Evolutionary conservation across 2,329 filamentous ascomycete species (phyloP).

Genomic region (Erysiphe pulchra): DNA sequence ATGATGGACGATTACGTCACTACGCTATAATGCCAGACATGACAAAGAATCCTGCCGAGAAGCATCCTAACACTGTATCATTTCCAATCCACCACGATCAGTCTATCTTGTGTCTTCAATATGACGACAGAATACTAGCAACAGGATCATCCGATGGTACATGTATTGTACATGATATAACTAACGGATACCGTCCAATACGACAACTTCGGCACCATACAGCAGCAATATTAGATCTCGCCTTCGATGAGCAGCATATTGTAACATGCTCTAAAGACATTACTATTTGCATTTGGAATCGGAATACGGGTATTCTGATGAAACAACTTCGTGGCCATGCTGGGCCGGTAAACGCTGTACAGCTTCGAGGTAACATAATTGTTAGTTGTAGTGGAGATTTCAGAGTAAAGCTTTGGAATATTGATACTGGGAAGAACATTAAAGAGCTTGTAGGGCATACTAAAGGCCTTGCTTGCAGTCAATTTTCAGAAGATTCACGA

Average conservation of each 20-base stretch:
- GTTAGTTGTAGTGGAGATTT: conserved; percentile 90
- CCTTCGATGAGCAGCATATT: conserved; percentile 77
- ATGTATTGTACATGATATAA: conserved; percentile 77
- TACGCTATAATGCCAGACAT: conserved; percentile 23
- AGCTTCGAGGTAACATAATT: conserved; percentile 76
- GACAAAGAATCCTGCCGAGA: conserved; percentile 18
- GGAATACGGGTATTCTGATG: conserved; percentile 46
- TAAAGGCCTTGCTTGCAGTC: conserved; percentile 81
- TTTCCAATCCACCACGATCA: conserved; percentile 55
- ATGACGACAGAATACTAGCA: conserved; percentile 76
- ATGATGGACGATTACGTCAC: conserved; percentile 24
- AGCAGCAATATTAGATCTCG: conserved; percentile 78
- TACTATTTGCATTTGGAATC: conserved; percentile 85
- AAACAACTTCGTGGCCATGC: conserved; percentile 64
- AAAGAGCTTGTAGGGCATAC: conserved; percentile 79
- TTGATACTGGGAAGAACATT: conserved; percentile 65
- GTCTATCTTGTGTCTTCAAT: conserved; percentile 85
- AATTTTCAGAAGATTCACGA: conserved; percentile 86
- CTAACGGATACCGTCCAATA: conserved; percentile 53
- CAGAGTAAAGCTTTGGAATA: conserved; percentile 83
- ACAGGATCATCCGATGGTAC: conserved; percentile 83
- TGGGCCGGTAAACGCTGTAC: conserved; percentile 88
- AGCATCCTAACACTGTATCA: conserved; percentile 26
- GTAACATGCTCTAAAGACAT: conserved; percentile 94
- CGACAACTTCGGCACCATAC: conserved; percentile 54